Base-by-base conservation (phyloP, 495 filamentous ascomycete genomes). In the Trichoderma virens region DNA sequence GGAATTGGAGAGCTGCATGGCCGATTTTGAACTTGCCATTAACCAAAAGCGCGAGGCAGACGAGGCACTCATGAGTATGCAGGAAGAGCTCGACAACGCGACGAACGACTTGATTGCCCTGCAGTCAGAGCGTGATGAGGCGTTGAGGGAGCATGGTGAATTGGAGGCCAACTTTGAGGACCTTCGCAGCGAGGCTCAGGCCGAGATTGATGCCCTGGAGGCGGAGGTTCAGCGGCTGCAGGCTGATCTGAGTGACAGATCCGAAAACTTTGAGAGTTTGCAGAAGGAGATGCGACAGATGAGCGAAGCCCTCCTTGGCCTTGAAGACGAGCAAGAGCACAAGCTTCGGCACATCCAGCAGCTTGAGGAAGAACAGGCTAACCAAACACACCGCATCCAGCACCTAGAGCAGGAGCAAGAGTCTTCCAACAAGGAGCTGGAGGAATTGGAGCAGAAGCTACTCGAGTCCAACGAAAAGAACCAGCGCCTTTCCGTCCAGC, bases 241-340 rank as follows among this genome's bases (percentile, higher is more conserved):
- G 65, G 80, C 83, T 20, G 89, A 92, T 43, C 74, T 90, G 13
- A 82, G 86, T 64, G 84, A 89, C 65, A 82, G 86, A 59, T 86
- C 86, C 8, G 93, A 98, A 65, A 91, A 92, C 68, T 90, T 95
- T 67, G 86, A 88, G 64, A 87, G 88, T 6, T 72, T 98, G 34
- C 92, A 97, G 66, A 85, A 86, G 45, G 93, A 98, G 78, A 92
- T 98, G 85, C 88, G 92, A 60, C 87, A 88, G 62, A 87, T 96
- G 69, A 92, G 88, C 66, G 93, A 97, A 67, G 86, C 86, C 6
- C 83, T 97, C 16, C 82, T 97, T 39, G 79, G 88, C 60, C 81
- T 98, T 0, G 94, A 97, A 71, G 93, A 97, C 74, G 91, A 92
- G 66, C 88, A 91, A 60, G 86, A 88, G 63, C 82, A 79, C 66